Evolutionary conservation across 2,329 filamentous ascomycete genomes (phyloP).

Genomic region (Neonectria magnoliae): DNA sequence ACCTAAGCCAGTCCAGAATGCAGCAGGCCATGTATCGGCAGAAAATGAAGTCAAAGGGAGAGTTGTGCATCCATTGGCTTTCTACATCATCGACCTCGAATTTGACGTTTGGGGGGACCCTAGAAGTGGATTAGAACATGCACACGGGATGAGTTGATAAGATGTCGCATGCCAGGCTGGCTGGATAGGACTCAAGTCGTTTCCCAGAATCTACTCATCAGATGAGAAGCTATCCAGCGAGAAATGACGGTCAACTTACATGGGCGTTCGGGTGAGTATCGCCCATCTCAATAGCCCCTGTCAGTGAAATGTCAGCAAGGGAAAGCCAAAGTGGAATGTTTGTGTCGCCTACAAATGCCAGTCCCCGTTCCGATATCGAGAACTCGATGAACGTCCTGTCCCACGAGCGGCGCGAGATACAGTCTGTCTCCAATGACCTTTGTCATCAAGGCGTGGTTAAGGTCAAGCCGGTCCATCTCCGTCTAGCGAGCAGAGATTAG

Average conservation of each 20-base stretch:
- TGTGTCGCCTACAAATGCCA: constrained; percentile 48
- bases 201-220: constrained; percentile 39
- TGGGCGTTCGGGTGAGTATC: constrained; percentile 41
- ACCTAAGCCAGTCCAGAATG: constrained; percentile 46
- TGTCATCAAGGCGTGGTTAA: constrained; percentile 46
- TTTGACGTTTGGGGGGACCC: constrained; percentile 47
- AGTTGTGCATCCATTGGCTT: constrained; percentile 36
- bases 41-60: constrained; percentile 51
- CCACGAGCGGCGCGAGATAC: constrained; percentile 40
- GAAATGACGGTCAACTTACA: neutral
- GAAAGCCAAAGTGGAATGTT: neutral
- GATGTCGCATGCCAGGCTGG: constrained; percentile 35
- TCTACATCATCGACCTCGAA: constrained; percentile 53
- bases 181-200: constrained; percentile 46
- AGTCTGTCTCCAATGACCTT: constrained; percentile 34
- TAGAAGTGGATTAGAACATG: neutral
- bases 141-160: neutral
- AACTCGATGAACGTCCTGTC: constrained; percentile 45
- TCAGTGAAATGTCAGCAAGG: neutral
- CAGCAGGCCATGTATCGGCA: constrained; percentile 46
- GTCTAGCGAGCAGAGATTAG: neutral
- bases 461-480: constrained; percentile 50
- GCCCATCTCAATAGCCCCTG: constrained; percentile 53
- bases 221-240: neutral
- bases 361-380: constrained; percentile 57